Base-by-base conservation (phyloP, 345 rosid genomes). In the Clausena lansium region DNA sequence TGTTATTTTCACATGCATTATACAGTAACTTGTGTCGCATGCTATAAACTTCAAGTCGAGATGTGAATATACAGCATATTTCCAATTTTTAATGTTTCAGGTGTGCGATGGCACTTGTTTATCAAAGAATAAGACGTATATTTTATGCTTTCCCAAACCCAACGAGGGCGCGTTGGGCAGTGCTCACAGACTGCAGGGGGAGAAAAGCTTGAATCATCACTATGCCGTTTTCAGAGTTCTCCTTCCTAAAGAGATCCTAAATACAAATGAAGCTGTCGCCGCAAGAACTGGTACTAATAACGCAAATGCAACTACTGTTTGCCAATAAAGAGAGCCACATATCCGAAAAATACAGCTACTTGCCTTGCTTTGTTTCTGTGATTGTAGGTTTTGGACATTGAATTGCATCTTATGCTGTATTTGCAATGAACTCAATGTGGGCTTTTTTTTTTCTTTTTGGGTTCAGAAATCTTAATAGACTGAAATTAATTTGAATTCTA, bases 91-190 rank as follows among this genome's bases (percentile, higher is more conserved):
- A 67, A 60, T 57, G 4, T 77, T 63, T 71, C 77, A 86, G 91
- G 98, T 92, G 99, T 80, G 98, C 99, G 19, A 95, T 93, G 99
- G 98, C 97, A 19, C 92, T 93, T 36, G 92, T 93, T 73, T 97
- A 92, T 84, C 94, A 94, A 73, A 85, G 94, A 85, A 70, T 94
- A 39, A 89, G 89, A 78, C 96, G 97, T 1, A 91, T 91, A 70
- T 91, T 92, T 82, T 93, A 85, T 30, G 94, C 92, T 63, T 85
- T 90, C 65, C 94, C 92, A 14, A 95, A 95, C 76, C 85, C 6
- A 81, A 73, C 4, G 89, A 91, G 2, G 96, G 99, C 5, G 92
- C 93, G 3, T 72, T 93, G 41, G 97, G 97, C 71, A 86, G 98
- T 32, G 81, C 92, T 85, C 86, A 91, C 74, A 91, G 94, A 36